Conservation (phyloP, 371 early-diverging fungal genomes). For the Parasitella parasitica region DNA sequence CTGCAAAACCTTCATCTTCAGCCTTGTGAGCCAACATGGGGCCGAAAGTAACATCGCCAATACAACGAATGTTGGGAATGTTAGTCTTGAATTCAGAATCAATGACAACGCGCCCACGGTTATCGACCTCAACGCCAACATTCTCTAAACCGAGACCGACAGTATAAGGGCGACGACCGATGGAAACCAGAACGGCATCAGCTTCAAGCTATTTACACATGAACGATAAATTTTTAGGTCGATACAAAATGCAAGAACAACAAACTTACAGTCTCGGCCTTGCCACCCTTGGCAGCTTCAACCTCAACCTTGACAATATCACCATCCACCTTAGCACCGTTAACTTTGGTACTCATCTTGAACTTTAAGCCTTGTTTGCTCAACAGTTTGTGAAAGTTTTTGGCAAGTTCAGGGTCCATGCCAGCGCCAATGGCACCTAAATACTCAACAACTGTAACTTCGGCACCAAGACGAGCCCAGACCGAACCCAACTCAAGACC, state of each 20-base stretch:
- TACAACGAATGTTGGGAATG: constrained; percentile 86
- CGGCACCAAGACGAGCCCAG: constrained; percentile 93
- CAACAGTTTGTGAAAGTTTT: constrained; percentile 87
- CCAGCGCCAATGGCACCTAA: constrained; percentile 93
- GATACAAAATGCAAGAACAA: background rate
- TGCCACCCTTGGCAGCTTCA: constrained; percentile 86
- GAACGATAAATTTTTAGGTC: background rate
- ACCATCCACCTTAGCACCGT: constrained; percentile 77
- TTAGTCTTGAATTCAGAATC: constrained; percentile 90
- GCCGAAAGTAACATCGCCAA: constrained; percentile 96
- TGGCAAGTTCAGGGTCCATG: constrained; percentile 94
- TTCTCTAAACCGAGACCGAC: constrained; percentile 89
- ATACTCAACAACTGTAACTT: constrained; percentile 96
- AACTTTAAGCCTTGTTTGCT: constrained; percentile 97
- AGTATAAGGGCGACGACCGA: constrained; percentile 96
- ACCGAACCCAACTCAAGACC: constrained; percentile 98
- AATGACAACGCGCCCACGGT: constrained; percentile 86
- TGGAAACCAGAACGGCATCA: constrained; percentile 90
- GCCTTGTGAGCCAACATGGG: constrained; percentile 99
- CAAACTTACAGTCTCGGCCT: constrained; percentile 62
- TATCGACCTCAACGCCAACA: constrained; percentile 84
- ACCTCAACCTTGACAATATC: constrained; percentile 89
- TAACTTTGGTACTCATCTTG: constrained; percentile 96
- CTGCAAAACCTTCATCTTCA: constrained; percentile 97
- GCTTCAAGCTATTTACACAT: constrained; percentile 66